A percentile compares a stretch with the other conserved stretches of the same genome.
These are phyloP conservation scores for Cercophora samala DNA, from an alignment of 495 filamentous ascomycete species.

Conservation along the genomic window DNA sequence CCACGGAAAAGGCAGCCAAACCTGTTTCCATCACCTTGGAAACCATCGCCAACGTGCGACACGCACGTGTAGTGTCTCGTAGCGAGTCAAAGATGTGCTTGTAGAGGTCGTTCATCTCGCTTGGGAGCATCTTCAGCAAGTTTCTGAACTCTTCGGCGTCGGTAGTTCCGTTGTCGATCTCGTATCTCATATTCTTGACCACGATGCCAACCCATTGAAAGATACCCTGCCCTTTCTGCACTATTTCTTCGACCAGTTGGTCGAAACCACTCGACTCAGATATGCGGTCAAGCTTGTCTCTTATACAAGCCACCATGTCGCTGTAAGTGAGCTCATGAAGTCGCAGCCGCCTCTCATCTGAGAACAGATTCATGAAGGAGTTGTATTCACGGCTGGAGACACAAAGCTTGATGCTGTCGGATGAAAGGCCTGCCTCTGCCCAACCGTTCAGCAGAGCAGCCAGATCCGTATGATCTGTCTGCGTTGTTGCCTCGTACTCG, in stretches of 20 bases:
- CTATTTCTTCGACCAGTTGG: neutral
- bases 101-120: constrained; percentile 2
- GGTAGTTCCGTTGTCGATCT: neutral
- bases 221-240: neutral
- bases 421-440: neutral
- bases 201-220: neutral
- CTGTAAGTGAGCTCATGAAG: neutral
- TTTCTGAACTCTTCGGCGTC: neutral
- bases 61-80: neutral
- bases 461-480: neutral
- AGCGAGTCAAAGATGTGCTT: neutral
- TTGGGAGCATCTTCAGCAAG: neutral
- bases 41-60: neutral
- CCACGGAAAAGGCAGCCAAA: neutral
- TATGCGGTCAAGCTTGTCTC: neutral
- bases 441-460: neutral
- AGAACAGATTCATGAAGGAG: neutral
- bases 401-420: neutral
- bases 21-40: neutral
- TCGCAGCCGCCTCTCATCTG: neutral
- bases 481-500: neutral
- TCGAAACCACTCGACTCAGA: neutral
- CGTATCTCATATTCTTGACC: neutral
- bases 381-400: neutral
- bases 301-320: neutral